phyloP scores from a whole-genome alignment of 2,329 filamentous ascomycete genomes.

The Hypocreales sp. region DNA sequence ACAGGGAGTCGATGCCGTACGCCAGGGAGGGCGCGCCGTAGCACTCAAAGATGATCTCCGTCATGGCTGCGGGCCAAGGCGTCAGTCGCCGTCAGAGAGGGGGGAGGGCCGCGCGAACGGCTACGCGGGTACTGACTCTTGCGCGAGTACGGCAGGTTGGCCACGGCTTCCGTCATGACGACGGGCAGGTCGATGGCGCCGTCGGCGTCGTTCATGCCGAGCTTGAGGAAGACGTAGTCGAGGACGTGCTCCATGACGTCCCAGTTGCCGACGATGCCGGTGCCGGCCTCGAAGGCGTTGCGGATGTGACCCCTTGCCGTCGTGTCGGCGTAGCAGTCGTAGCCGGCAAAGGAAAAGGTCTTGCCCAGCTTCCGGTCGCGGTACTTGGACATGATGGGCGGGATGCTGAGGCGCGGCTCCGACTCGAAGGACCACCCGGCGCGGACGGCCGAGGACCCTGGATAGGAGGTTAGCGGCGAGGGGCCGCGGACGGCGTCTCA shows the following conservation, averaged over 20 bases:
- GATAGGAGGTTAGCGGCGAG: conserved; percentile 5
- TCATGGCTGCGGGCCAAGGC: conserved; percentile 87
- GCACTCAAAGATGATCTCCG: conserved; percentile 91
- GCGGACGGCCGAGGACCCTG: conserved; percentile 76
- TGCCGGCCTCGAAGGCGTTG: conserved; percentile 80
- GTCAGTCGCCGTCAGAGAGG: neutral
- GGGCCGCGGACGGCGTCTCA: neutral
- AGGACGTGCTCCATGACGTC: conserved; percentile 91
- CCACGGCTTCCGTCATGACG: conserved; percentile 90
- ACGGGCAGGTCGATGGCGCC: conserved; percentile 72
- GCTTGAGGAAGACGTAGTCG: conserved; percentile 88
- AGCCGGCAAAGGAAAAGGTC: conserved; percentile 82
- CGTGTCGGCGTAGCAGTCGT: conserved; percentile 88
- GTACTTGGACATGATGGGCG: conserved; percentile 88
- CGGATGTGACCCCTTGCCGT: conserved; percentile 83
- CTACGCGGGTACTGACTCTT: conserved; percentile 47
- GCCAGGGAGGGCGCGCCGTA: conserved; percentile 81
- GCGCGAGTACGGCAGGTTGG: conserved; percentile 75
- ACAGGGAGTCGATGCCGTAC: conserved; percentile 91
- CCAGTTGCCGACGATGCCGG: conserved; percentile 90
- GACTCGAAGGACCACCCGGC: conserved; percentile 93
- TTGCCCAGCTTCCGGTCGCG: conserved; percentile 86
- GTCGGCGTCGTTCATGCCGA: conserved; percentile 65
- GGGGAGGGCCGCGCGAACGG: too few species aligned
- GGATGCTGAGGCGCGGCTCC: conserved; percentile 62